phyloP scores from a whole-genome alignment of 1,284 basidiomycete genomes.

The Xanthoconium separans region DNA sequence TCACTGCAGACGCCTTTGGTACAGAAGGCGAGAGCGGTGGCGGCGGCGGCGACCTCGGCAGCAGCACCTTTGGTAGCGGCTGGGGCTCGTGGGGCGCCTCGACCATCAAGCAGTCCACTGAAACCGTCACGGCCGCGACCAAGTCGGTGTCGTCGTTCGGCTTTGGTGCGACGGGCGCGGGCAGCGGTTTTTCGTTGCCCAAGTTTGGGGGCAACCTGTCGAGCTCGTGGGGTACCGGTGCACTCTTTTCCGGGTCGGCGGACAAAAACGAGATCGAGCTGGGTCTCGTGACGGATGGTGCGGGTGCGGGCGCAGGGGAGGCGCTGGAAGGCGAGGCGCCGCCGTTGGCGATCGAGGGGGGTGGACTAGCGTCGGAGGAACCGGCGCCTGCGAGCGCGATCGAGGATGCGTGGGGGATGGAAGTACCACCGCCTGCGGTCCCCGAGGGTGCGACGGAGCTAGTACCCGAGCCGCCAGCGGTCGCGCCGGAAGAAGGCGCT shows the following conservation, averaged over 20 bases:
- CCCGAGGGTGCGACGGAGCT: neutral
- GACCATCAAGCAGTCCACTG: neutral
- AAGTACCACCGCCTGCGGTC: neutral
- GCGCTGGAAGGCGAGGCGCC: too few species aligned
- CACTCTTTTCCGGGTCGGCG: constrained; percentile 3
- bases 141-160: constrained; percentile 1
- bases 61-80: neutral
- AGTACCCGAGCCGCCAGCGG: neutral
- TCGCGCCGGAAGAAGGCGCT: constrained; percentile 3
- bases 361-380: neutral
- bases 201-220: neutral
- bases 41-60: neutral
- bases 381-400: neutral
- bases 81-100: neutral
- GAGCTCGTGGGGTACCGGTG: neutral
- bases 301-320: too few species aligned
- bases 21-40: neutral
- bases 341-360: too few species aligned
- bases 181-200: neutral
- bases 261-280: constrained; percentile 14
- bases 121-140: neutral
- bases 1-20: neutral
- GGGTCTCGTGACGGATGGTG: neutral
- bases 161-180: neutral
- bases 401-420: neutral